Base-by-base conservation (phyloP, 2,329 filamentous ascomycete genomes). In the Mycosphaerella sp. region DNA sequence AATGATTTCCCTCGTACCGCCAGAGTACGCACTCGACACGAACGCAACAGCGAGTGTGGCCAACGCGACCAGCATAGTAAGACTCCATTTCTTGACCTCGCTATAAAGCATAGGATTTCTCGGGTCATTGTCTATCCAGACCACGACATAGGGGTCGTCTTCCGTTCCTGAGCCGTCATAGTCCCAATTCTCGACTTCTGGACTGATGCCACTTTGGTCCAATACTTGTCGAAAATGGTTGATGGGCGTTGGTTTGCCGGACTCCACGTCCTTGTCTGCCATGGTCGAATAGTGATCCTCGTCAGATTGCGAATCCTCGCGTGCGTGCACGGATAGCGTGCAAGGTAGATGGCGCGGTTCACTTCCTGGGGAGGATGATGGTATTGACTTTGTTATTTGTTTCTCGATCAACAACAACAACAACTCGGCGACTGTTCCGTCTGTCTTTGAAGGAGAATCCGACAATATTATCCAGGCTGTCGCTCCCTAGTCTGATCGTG, bases 31-130 rank as follows among this genome's bases (percentile, higher is more conserved):
- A 1, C 81, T 84, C 14, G 82, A 86, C 48, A 81, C 79, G 60
- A 89, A 85, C 2, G 86, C 74, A 27, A 88, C 83, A 25, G 71
- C 83, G 39, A 89, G 74, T 1, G 84, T 85, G 12, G 85, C 80
- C 25, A 85, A 60, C 10, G 85, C 83, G 50, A 84, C 79, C 36
- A 84, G 65, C 46, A 79, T 63, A 1, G 82, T 85, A 56, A 85
- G 14, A n/a, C 13, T 21, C 85, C 85, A 89, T 70, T 87, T 87
- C 67, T 77, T 78, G 25, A 62, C 49, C 1, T 62, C 53, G 8
- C 75, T 69, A 60, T 81, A 86, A 43, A 73, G 71, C 74, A 84
- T 78, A 0, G 85, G 83, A 66, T 89, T 85, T 57, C 80, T 78
- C 8, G 78, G 76, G 64, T 89, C 86, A 46, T 80, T 68, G 14